Percentiles rank a stretch among this genome's conserved stretches.
These are phyloP conservation scores for Haberlea rhodopensis DNA, from an alignment of 257 asterid genomes.

Conservation along the genomic window DNA sequence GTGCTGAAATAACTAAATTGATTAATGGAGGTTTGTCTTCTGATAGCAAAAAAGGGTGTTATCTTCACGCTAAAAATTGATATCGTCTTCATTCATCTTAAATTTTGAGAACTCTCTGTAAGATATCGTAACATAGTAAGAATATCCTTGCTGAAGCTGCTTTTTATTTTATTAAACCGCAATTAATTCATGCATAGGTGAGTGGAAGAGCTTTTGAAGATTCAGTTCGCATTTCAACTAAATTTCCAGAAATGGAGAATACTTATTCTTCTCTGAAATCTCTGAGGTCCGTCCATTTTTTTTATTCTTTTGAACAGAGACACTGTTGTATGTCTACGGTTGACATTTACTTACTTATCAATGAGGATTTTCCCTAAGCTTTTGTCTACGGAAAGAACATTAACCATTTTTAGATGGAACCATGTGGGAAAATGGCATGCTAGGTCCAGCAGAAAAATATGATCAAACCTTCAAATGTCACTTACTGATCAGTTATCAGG, in stretches of 20 bases:
- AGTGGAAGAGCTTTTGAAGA: conserved; percentile 87
- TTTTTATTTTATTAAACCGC: conserved; percentile 16
- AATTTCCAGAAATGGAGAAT: conserved; percentile 77
- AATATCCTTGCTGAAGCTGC: conserved; percentile 14
- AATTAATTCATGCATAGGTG: conserved; percentile 43
- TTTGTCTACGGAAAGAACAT: background rate
- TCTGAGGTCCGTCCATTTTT: conserved; percentile 58
- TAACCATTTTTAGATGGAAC: background rate
- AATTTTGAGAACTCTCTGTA: background rate
- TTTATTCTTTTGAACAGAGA: conserved; percentile 7
- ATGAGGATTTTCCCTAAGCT: background rate
- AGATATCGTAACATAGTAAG: too few relatives aligned
- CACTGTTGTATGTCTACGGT: background rate
- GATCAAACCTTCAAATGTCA: conserved; percentile 1
- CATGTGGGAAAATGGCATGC: background rate
- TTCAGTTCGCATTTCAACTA: conserved; percentile 76
- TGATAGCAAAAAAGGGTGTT: background rate
- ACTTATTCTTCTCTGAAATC: conserved; percentile 57
- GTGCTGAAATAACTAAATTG: conserved; percentile 2
- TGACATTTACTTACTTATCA: background rate
- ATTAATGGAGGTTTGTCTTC: conserved; percentile 6
- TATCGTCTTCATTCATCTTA: conserved; percentile 1
- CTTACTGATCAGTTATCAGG: background rate
- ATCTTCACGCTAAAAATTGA: conserved; percentile 1
- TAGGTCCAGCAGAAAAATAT: background rate